A percentile compares a stretch with the other conserved stretches of the same genome.
Conservation (phyloP, 257 asterid species). For the Pogostemon cablin region DNA sequence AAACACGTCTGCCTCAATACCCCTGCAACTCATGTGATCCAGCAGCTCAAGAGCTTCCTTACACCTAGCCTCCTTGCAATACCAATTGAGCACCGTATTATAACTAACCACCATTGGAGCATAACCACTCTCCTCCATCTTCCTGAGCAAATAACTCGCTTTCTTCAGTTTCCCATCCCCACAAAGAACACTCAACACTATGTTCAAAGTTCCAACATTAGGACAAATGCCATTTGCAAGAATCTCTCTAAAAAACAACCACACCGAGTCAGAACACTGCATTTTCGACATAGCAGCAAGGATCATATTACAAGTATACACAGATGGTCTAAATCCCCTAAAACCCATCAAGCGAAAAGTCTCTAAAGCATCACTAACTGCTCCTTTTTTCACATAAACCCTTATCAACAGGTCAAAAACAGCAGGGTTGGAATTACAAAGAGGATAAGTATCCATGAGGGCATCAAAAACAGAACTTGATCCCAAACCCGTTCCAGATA, state of each 20-base stretch:
- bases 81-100: conserved; percentile 84
- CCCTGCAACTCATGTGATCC: conserved; percentile 76
- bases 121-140: conserved; percentile 92
- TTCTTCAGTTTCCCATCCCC: conserved; percentile 66
- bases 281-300: conserved; percentile 58
- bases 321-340: conserved; percentile 72
- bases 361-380: conserved; percentile 56
- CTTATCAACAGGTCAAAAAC: conserved; percentile 87
- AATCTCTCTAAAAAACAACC: conserved; percentile 80
- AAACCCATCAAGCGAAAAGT: conserved; percentile 60
- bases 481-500: conserved; percentile 49
- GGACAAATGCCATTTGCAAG: conserved; percentile 64
- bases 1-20: conserved; percentile 72
- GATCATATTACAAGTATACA: conserved; percentile 76
- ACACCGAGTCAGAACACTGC: conserved; percentile 46
- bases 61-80: conserved; percentile 73
- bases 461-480: conserved; percentile 59
- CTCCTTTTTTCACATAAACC: conserved; percentile 59
- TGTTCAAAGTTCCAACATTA: conserved; percentile 69
- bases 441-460: conserved; percentile 73
- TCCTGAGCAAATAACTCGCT: conserved; percentile 62
- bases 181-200: conserved; percentile 73
- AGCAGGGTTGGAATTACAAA: conserved; percentile 87
- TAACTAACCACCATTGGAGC: conserved; percentile 81
- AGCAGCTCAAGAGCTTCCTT: conserved; percentile 67